Conservation (phyloP, 805 yeast genomes). For the Danielozyma ontarioensis region DNA sequence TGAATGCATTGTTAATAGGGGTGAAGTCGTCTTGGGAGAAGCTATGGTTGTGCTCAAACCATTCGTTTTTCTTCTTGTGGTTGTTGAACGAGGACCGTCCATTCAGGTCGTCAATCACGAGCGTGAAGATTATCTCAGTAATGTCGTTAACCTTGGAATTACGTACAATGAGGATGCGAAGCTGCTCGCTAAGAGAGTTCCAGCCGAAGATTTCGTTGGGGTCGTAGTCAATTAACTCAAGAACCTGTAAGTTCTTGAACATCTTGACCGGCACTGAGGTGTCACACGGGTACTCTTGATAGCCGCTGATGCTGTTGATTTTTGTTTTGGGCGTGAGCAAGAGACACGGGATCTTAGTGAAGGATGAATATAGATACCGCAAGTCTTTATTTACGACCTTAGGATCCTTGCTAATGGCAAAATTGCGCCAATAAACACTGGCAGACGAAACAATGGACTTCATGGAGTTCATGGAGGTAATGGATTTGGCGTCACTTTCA, state of each 20-base stretch:
- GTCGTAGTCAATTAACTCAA: slow-evolving; percentile 56
- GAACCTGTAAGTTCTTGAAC: slow-evolving; percentile 57
- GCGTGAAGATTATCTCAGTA: slow-evolving; percentile 45
- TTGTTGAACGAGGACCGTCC: slow-evolving; percentile 31
- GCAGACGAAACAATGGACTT: slow-evolving; percentile 44
- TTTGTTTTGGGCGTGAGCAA: slow-evolving; percentile 56
- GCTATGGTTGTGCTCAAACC: slow-evolving; percentile 1
- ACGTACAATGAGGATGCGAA: slow-evolving; percentile 51
- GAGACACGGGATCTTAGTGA: slow-evolving; percentile 61
- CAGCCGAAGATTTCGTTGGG: slow-evolving; percentile 66
- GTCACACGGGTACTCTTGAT: slow-evolving; percentile 69
- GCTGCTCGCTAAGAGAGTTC: slow-evolving; percentile 50
- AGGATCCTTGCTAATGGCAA: slow-evolving; percentile 33
- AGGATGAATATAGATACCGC: slow-evolving; percentile 55
- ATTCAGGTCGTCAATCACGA: slow-evolving; percentile 50
- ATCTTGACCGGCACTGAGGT: slow-evolving; percentile 60
- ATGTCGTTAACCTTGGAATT: slow-evolving; percentile 48
- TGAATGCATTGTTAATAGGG: slow-evolving; percentile 17
- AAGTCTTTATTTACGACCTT: slow-evolving; percentile 46
- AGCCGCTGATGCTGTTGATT: slow-evolving; percentile 52
- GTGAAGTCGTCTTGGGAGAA: slow-evolving; percentile 1
- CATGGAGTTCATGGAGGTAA: slow-evolving; percentile 55
- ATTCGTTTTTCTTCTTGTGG: slow-evolving; percentile 13
- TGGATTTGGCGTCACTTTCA: slow-evolving; percentile 43
- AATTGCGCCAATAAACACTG: slow-evolving; percentile 35